Evolutionary conservation across 768 basidiomycete genomes (phyloP).

Genomic region (Podaxis mareebaensis): DNA sequence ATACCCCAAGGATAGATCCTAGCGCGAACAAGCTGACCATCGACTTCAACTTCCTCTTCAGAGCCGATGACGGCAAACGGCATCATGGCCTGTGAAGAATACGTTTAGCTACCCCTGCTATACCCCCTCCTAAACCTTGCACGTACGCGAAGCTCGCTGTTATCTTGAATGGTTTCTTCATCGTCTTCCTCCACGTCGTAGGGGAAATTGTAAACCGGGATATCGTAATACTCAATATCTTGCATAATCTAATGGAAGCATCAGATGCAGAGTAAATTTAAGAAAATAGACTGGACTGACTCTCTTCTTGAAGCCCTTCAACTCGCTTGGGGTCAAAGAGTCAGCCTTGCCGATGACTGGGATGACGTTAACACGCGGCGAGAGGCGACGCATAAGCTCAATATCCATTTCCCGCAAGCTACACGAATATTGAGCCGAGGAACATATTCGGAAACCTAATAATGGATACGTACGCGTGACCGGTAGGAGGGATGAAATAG

Average conservation of each 20-base stretch:
- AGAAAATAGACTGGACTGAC: slow-evolving; percentile 34
- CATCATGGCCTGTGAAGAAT: slow-evolving; percentile 67
- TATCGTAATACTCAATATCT: slow-evolving; percentile 97
- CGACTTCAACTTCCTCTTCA: slow-evolving; percentile 93
- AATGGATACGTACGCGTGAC: slow-evolving; percentile 74
- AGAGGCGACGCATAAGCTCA: slow-evolving; percentile 96
- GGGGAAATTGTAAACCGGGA: slow-evolving; percentile 99
- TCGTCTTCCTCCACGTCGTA: slow-evolving; percentile 99
- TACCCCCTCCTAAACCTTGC: not conserved
- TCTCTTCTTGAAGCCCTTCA: slow-evolving; percentile 95
- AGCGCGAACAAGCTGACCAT: slow-evolving; percentile 88
- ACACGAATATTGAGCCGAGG: slow-evolving; percentile 7
- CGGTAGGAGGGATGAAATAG: slow-evolving; percentile 99
- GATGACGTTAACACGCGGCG: slow-evolving; percentile 98
- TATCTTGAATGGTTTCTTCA: slow-evolving; percentile 97
- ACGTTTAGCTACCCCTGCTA: not conserved
- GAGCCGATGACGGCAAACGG: slow-evolving; percentile 98
- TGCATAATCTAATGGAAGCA: slow-evolving; percentile 84
- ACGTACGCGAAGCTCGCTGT: slow-evolving; percentile 87
- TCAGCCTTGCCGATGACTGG: slow-evolving; percentile 98
- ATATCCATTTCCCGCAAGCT: slow-evolving; percentile 98
- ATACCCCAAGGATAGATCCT: slow-evolving; percentile 99
- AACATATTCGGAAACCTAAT: not conserved
- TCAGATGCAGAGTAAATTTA: not conserved
- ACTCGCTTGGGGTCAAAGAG: slow-evolving; percentile 88